phyloP scores from a whole-genome alignment of 2,329 filamentous ascomycete genomes.

The Zymoseptoria ardabiliae region DNA sequence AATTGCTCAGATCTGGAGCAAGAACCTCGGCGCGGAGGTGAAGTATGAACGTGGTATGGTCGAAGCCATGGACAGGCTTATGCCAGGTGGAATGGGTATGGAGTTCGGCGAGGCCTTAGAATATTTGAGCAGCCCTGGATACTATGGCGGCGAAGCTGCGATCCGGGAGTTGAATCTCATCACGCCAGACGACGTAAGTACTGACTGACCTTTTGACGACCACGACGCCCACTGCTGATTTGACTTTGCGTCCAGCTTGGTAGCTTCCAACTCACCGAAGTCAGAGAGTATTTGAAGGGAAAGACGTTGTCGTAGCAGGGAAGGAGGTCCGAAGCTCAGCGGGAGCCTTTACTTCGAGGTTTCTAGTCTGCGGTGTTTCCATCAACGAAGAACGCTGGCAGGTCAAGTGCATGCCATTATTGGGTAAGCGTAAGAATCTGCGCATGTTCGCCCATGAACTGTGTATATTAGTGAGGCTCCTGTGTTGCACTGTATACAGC shows the following conservation, averaged over 20 bases:
- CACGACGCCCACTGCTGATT: not conserved
- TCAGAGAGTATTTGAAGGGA: not conserved
- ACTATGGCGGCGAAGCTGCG: not conserved
- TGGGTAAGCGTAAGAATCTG: no score
- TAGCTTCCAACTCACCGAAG: not conserved
- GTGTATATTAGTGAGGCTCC: no score
- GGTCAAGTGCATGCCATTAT: no score
- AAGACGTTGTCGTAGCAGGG: not conserved
- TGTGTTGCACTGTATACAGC: no score
- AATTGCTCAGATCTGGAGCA: conserved; percentile 21
- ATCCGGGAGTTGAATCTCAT: conserved; percentile 5
- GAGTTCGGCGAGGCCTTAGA: not conserved
- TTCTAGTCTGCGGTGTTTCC: no score
- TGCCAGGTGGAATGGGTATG: not conserved
- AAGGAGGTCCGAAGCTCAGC: no score
- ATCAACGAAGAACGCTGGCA: no score
- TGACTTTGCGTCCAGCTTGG: not conserved
- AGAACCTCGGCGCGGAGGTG: conserved; percentile 16
- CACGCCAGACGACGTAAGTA: conserved; percentile 1
- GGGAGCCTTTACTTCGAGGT: no score
- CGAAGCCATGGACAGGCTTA: not conserved
- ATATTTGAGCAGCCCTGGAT: not conserved
- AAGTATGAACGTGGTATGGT: conserved; percentile 11
- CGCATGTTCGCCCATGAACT: no score
- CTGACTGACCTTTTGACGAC: conserved; percentile 1